These are phyloP conservation scores for Ustilago hordei DNA, from an alignment of 1,284 basidiomycete species.

Conservation along the genomic window DNA sequence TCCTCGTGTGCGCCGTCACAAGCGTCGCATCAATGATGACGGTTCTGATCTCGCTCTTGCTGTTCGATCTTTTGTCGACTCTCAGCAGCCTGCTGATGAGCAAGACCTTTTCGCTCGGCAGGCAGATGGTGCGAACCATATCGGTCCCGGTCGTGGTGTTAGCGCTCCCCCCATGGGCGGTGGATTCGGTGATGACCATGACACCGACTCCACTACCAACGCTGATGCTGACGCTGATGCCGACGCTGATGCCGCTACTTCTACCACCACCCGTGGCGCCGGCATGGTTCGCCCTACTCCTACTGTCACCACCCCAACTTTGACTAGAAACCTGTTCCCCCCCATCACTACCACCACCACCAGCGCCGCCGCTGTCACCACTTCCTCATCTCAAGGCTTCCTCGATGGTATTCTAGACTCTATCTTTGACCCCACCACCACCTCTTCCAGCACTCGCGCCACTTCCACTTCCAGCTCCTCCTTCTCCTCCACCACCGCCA, in stretches of 20 bases:
- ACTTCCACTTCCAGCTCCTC: slow-evolving; percentile 14
- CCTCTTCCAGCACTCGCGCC: slow-evolving; percentile 17
- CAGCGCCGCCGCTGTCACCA: slow-evolving; percentile 1
- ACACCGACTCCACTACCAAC: background rate
- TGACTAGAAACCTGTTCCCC: slow-evolving; percentile 23
- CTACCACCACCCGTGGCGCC: slow-evolving; percentile 23
- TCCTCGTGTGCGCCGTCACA: slow-evolving; percentile 53
- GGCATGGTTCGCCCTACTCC: slow-evolving; percentile 14
- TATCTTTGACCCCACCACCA: background rate
- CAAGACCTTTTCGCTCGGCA: slow-evolving; percentile 26
- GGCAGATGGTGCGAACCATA: slow-evolving; percentile 31
- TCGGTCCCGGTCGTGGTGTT: slow-evolving; percentile 17
- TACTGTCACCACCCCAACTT: slow-evolving; percentile 17
- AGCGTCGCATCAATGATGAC: slow-evolving; percentile 53
- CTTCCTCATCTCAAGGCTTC: slow-evolving; percentile 12
- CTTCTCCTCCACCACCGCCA: slow-evolving; percentile 18
- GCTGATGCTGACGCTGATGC: background rate
- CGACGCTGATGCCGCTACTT: slow-evolving; percentile 9
- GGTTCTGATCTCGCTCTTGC: slow-evolving; percentile 35
- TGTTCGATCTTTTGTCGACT: slow-evolving; percentile 33
- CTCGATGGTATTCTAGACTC: background rate
- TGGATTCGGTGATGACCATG: slow-evolving; percentile 9
- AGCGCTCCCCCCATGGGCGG: slow-evolving; percentile 25
- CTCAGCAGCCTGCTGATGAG: slow-evolving; percentile 9
- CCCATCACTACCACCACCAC: slow-evolving; percentile 15